Percentiles rank a stretch among this genome's conserved stretches.
phyloP scores from a whole-genome alignment of 345 rosid species.

The Sonneratia caseolaris region DNA sequence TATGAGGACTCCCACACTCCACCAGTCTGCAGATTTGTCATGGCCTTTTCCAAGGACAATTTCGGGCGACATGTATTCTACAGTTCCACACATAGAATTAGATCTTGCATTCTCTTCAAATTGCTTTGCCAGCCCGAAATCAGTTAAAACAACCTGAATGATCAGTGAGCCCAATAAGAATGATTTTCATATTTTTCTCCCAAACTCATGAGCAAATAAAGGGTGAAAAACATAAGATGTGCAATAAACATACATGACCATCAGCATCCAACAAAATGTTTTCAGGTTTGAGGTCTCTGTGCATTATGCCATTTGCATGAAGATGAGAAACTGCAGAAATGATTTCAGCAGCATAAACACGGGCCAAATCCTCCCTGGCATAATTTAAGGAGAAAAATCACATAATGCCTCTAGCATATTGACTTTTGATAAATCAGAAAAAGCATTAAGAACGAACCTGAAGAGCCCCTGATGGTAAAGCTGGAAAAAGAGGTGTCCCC shows the following conservation, averaged over 20 bases:
- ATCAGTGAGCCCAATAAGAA: not conserved
- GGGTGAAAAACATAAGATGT: not conserved
- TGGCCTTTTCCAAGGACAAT: constrained; percentile 83
- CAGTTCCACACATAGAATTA: constrained; percentile 87
- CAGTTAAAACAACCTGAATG: constrained; percentile 62
- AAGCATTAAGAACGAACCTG: constrained; percentile 34
- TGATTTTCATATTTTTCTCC: not conserved
- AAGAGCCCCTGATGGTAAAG: constrained; percentile 92
- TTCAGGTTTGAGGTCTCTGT: constrained; percentile 96
- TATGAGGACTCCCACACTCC: constrained; percentile 85
- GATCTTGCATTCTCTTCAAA: constrained; percentile 77
- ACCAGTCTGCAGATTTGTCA: constrained; percentile 94
- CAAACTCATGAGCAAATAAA: not conserved
- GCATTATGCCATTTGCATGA: constrained; percentile 94
- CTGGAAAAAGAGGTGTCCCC: constrained; percentile 98
- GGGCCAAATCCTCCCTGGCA: constrained; percentile 84
- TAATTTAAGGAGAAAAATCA: not conserved
- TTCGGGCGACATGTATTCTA: constrained; percentile 96
- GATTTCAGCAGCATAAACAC: constrained; percentile 82
- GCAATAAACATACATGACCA: constrained; percentile 49
- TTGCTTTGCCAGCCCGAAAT: constrained; percentile 86
- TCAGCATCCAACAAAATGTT: constrained; percentile 77
- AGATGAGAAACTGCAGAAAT: constrained; percentile 87
- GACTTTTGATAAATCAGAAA: not conserved
- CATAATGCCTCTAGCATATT: not conserved